These are phyloP conservation scores for Xerocomus minutiporus DNA, from an alignment of 1,284 basidiomycete genomes.

Conservation along the genomic window DNA sequence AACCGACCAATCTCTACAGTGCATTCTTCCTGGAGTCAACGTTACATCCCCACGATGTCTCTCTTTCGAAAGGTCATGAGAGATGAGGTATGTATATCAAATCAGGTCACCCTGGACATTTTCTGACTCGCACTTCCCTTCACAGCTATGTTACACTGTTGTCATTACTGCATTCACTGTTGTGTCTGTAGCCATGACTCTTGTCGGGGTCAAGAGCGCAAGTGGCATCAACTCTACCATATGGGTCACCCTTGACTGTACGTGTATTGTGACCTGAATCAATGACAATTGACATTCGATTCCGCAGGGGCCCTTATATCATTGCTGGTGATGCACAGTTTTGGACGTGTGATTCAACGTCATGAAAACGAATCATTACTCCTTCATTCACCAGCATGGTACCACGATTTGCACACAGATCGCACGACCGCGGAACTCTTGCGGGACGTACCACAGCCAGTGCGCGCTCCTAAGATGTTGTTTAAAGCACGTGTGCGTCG, in stretches of 20 bases:
- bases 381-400: slow-evolving; percentile 46
- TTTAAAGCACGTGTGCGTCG: slow-evolving; percentile 10
- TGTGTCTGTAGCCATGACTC: slow-evolving; percentile 45
- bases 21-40: slow-evolving; percentile 41
- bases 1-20: slow-evolving; percentile 35
- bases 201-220: slow-evolving; percentile 44
- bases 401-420: slow-evolving; percentile 25
- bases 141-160: slow-evolving; percentile 38
- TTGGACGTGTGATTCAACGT: slow-evolving; percentile 56
- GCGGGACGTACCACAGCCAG: slow-evolving; percentile 8
- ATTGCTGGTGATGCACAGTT: slow-evolving; percentile 55
- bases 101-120: background rate
- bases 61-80: slow-evolving; percentile 53
- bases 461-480: slow-evolving; percentile 3
- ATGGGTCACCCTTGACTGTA: slow-evolving; percentile 58
- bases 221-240: slow-evolving; percentile 42
- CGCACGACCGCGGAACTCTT: slow-evolving; percentile 14
- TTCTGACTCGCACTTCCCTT: slow-evolving; percentile 7
- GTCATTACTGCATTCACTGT: slow-evolving; percentile 41
- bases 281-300: background rate
- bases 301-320: slow-evolving; percentile 54
- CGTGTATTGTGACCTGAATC: slow-evolving; percentile 20
- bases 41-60: slow-evolving; percentile 50
- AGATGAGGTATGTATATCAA: slow-evolving; percentile 53
- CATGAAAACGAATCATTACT: slow-evolving; percentile 55